These are phyloP conservation scores for Stylosanthes scabra DNA, from an alignment of 331 rosid genomes.

Conservation along the genomic window DNA sequence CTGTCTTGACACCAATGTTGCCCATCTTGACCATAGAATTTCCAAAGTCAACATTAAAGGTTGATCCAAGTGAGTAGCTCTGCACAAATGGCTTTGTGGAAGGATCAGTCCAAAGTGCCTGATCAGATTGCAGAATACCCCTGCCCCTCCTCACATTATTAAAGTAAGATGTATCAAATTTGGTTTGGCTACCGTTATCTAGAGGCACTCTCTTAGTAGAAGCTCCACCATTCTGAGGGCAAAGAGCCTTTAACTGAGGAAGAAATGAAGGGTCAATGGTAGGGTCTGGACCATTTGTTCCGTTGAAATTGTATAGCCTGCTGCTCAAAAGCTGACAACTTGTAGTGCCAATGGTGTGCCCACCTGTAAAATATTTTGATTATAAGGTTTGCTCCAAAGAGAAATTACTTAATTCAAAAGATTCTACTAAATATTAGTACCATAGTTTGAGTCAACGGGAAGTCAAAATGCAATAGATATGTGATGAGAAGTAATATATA, in stretches of 20 bases:
- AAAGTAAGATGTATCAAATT: constrained; percentile 54
- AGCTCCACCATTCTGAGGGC: constrained; percentile 53
- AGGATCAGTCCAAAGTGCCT: constrained; percentile 60
- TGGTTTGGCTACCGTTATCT: constrained; percentile 50
- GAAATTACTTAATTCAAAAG: too few species aligned
- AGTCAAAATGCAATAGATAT: too few species aligned
- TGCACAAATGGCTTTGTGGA: constrained; percentile 54
- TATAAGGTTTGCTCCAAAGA: too few species aligned
- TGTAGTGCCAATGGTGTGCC: constrained; percentile 69
- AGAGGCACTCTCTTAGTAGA: constrained; percentile 42
- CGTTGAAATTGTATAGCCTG: constrained; percentile 51
- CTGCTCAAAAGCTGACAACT: constrained; percentile 45
- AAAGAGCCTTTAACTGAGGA: constrained; percentile 45
- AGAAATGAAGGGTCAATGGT: constrained; percentile 53
- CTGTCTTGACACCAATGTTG: constrained; percentile 52
- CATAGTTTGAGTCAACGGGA: too few species aligned
- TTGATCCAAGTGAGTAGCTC: constrained; percentile 38
- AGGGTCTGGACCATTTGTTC: constrained; percentile 51
- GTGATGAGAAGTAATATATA: too few species aligned
- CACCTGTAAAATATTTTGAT: constrained; percentile 47
- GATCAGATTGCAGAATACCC: constrained; percentile 69
- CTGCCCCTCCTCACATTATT: constrained; percentile 48
- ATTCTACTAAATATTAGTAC: background rate
- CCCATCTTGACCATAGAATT: constrained; percentile 71
- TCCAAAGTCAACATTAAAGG: constrained; percentile 54